These are phyloP conservation scores for Candida boidinii DNA, from an alignment of 805 yeast genomes.

Conservation along the genomic window DNA sequence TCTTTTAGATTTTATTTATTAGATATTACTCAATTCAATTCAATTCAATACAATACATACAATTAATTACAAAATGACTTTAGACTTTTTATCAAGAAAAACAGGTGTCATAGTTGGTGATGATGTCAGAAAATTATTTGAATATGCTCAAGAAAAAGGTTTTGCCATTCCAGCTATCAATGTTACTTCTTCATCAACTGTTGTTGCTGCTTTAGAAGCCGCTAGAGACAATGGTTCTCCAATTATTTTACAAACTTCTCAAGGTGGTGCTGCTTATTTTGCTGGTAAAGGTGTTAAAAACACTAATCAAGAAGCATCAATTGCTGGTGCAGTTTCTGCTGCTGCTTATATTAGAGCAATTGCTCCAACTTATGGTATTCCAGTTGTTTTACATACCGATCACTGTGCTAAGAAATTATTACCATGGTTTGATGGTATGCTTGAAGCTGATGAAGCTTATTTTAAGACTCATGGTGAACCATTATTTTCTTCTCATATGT, in stretches of 20 bases:
- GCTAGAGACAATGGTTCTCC: constrained; percentile 94
- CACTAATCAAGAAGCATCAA: constrained; percentile 88
- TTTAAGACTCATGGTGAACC: constrained; percentile 85
- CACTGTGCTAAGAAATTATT: constrained; percentile 98
- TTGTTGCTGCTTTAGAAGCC: constrained; percentile 93
- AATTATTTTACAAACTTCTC: constrained; percentile 92
- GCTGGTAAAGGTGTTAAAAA: constrained; percentile 99
- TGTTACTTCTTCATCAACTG: constrained; percentile 96
- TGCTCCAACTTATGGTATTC: constrained; percentile 95
- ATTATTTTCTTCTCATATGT: constrained; percentile 97
- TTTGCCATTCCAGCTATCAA: constrained; percentile 98
- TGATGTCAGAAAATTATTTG: constrained; percentile 80
- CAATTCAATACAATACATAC: no score
- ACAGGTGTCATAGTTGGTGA: constrained; percentile 99
- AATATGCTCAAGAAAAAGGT: constrained; percentile 86
- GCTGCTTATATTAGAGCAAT: constrained; percentile 95
- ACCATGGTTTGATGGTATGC: constrained; percentile 99
- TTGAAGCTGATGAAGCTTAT: constrained; percentile 92
- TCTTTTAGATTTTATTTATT: no score
- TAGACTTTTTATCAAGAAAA: constrained; percentile 78
- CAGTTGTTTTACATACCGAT: constrained; percentile 95
- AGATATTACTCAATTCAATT: no score
- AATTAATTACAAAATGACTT: constrained; percentile 18
- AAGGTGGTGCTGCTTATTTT: constrained; percentile 99
- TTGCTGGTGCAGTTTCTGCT: constrained; percentile 93